phyloP scores from a whole-genome alignment of 2,329 filamentous ascomycete genomes.

The Pseudogymnoascus sp. region DNA sequence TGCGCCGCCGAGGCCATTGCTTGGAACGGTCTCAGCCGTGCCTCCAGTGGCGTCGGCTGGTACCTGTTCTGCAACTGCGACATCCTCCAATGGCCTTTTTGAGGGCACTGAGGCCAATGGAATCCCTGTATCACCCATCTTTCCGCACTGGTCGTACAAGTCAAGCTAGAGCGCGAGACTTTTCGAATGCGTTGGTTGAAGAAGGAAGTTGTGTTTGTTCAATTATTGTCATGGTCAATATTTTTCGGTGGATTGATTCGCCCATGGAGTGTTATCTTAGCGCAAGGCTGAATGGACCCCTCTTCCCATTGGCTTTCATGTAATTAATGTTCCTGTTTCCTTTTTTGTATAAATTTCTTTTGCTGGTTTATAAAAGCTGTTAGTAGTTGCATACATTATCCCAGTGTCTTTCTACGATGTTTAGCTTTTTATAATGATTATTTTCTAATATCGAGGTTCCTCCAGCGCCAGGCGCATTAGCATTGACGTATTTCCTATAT shows the following conservation, averaged over 20 bases:
- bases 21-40: background rate
- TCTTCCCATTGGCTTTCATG: background rate
- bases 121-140: background rate
- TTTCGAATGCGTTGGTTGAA: background rate
- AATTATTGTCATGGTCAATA: constrained; percentile 6
- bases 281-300: constrained; percentile 4
- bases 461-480: constrained; percentile 24
- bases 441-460: background rate
- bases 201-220: background rate
- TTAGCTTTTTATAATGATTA: background rate
- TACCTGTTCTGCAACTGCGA: background rate
- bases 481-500: constrained; percentile 15
- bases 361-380: background rate
- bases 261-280: constrained; percentile 1
- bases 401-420: background rate
- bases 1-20: constrained; percentile 3
- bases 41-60: background rate
- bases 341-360: background rate
- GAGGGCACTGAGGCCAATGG: background rate
- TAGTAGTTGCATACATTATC: background rate
- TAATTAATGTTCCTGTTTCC: background rate
- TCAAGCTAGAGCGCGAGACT: background rate
- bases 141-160: background rate
- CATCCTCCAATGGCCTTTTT: background rate
- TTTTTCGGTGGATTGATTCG: constrained; percentile 3